These are phyloP conservation scores for Chalciporus sphaerocephalus DNA, from an alignment of 768 basidiomycete species.

Conservation along the genomic window DNA sequence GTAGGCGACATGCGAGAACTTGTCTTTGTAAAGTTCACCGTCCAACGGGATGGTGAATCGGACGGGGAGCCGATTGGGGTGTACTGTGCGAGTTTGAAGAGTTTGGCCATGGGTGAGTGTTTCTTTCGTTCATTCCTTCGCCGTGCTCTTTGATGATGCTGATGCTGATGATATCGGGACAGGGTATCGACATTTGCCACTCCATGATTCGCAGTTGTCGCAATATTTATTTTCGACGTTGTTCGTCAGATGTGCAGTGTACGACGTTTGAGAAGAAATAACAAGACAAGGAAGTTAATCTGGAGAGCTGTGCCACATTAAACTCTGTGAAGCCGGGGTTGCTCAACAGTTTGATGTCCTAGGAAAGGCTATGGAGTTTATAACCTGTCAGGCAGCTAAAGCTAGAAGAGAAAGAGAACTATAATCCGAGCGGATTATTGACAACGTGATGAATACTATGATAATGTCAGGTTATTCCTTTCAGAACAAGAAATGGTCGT, in stretches of 20 bases:
- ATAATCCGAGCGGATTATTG: too few relatives aligned
- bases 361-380: too few relatives aligned
- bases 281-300: too few relatives aligned
- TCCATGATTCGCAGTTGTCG: conserved; percentile 83
- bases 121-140: background rate
- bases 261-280: conserved; percentile 30
- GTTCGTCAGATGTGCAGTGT: conserved; percentile 65
- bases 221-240: conserved; percentile 93
- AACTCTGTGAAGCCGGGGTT: too few relatives aligned
- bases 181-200: conserved; percentile 89
- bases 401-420: too few relatives aligned
- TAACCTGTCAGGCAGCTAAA: too few relatives aligned
- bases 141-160: too few relatives aligned
- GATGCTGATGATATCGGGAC: background rate
- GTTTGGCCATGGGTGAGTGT: conserved; percentile 63
- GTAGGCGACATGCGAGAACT: conserved; percentile 76
- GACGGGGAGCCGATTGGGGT: conserved; percentile 66
- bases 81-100: conserved; percentile 69
- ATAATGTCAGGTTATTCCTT: too few relatives aligned
- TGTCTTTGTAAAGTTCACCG: conserved; percentile 76
- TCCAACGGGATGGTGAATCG: conserved; percentile 59
- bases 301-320: too few relatives aligned
- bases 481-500: too few relatives aligned
- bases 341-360: too few relatives aligned
- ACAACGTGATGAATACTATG: too few relatives aligned